Evolutionary conservation across 331 rosid species (phyloP), one percentile per base, ranked within the genome.

Genomic region (Prunus yedoensis): DNA sequence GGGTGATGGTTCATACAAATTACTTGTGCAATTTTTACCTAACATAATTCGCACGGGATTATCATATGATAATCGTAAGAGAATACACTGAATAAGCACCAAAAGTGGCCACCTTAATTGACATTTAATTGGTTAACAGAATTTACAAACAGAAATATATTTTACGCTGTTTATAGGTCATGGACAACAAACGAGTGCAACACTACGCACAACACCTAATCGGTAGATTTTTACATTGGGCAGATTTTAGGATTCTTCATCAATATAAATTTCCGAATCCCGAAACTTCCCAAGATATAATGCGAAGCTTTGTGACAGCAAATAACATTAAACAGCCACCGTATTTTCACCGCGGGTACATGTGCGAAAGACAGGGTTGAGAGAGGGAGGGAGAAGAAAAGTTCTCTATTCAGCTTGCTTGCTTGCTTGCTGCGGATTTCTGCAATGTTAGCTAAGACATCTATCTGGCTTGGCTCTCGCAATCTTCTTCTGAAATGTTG

Each of bases 241-340:
- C 50, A 61, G 73, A 65, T 28, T 54, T 74, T 74, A 74, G 91
- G 91, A 87, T 89, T 86, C 89, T 87, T 91, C 96, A 93, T 91
- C 77, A 89, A 93, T 77, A 75, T 77, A 70, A 71, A 79, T 91
- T 80, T 88, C 98, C 69, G 88, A 93, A 88, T 83, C 93, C 93
- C 68, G 20, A 56, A 15, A 52, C 61, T 56, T 69, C 77, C 86
- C 87, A 62, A 62, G 66, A 59, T 71, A 5, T 21, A 60, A 49
- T 25, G 30, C 78, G 28, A 70, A 67, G 68, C 41, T 78, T 35
- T 10, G 27, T 23, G 66, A 71, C 41, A 9, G 17, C 62, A 20
- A 25, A 51, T 27, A 28, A 49, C 56, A 76, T 71, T 18, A 59
- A 77, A 66, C 66, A 45, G 52, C 71, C 32, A 38, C 68, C 27